Base-by-base conservation (phyloP, 108 stramenopile genomes). In the Pseudonitzschia multiseries region DNA sequence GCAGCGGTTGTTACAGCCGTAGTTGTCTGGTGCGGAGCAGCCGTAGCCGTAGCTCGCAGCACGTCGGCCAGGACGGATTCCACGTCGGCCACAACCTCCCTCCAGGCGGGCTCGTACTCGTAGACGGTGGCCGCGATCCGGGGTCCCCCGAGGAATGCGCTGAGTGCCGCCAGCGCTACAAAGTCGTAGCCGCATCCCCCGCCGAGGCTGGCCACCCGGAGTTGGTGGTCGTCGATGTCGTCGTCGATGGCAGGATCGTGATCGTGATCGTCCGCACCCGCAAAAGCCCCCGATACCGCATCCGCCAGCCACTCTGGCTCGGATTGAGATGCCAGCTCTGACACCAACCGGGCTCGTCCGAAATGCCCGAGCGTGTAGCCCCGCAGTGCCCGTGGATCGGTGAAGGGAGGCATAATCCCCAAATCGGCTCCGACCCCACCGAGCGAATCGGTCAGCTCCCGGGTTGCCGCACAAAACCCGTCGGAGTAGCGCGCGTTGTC, bases 171-270 rank as follows among this genome's bases (percentile, higher is more conserved):
- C 40, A 56, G 40, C 18, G 72, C 79, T 15, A 86, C 85, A 79
- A 73, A 86, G 56, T 88, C 89, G 79, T 75, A 87, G 15, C 87
- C 89, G 15, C 87, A 85, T 18, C 89, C 89, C 28, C 89, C 89
- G 51, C 89, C 89, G 24, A 90, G 29, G 32, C 78, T 72, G 5
- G 62, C 33, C 27, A 82, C 24, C n/a, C n/a, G n/a, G n/a, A n/a
- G n/a, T n/a, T n/a, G n/a, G n/a, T n/a, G n/a, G n/a, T n/a, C n/a
- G n/a, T n/a, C n/a, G n/a, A n/a, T n/a, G n/a, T n/a, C n/a, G n/a
- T n/a, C n/a, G n/a, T n/a, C n/a, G n/a, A n/a, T n/a, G n/a, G n/a
- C n/a, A 57, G 56, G 26, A 57, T 57, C 56, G 20, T 22, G 0
- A n/a, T 14, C 56, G 9, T 0, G 21, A 57, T 57, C 20, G 56